phyloP scores from a whole-genome alignment of 495 filamentous ascomycete genomes.

The Hyaloscypha variabilis region DNA sequence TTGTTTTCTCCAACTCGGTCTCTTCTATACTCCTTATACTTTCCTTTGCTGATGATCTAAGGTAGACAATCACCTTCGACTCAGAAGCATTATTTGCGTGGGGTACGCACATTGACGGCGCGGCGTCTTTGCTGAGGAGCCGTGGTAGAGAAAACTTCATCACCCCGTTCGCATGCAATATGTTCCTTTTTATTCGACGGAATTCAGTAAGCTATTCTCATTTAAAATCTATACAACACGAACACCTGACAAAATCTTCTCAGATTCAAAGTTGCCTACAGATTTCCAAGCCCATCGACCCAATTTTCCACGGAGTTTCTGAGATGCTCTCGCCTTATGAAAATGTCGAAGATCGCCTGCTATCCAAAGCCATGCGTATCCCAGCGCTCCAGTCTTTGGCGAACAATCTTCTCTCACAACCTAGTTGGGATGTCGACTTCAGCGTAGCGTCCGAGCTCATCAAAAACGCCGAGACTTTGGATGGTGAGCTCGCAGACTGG shows the following conservation, averaged over 20 bases:
- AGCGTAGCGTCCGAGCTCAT: constrained; percentile 9
- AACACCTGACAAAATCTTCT: background rate
- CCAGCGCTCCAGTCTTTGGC: constrained; percentile 12
- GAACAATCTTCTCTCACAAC: constrained; percentile 8
- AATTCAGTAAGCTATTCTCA: constrained; percentile 11
- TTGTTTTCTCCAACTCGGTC: constrained; percentile 1
- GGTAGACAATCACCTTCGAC: constrained; percentile 19
- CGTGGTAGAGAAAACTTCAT: constrained; percentile 13
- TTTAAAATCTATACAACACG: constrained; percentile 1
- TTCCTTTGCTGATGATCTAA: background rate
- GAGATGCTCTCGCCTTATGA: background rate
- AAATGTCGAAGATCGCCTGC: constrained; percentile 16
- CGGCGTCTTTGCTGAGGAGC: constrained; percentile 3
- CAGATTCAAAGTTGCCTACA: constrained; percentile 19
- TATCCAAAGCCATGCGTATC: constrained; percentile 16
- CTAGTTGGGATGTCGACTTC: background rate
- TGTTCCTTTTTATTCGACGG: constrained; percentile 18
- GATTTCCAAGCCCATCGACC: constrained; percentile 14
- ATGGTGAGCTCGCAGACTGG: constrained; percentile 14
- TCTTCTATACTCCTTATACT: background rate
- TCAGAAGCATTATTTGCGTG: constrained; percentile 9
- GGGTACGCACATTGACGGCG: constrained; percentile 20
- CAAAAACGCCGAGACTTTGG: background rate
- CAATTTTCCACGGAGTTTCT: constrained; percentile 8
- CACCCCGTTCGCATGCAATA: constrained; percentile 10